phyloP scores from a whole-genome alignment of 768 basidiomycete genomes.

The Leucogyrophana mollusca region DNA sequence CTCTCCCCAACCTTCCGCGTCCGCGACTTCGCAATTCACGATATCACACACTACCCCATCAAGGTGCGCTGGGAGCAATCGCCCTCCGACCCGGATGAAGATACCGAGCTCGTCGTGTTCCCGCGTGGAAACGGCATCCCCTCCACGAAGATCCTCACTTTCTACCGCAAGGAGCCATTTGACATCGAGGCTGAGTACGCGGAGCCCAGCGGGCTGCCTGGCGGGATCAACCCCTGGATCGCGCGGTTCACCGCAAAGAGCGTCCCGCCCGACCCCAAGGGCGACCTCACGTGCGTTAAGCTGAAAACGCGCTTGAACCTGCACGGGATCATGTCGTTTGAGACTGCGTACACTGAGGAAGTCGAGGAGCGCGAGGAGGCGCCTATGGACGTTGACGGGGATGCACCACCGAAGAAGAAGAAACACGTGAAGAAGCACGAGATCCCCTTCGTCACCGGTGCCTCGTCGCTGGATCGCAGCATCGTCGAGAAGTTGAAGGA shows the following conservation, averaged over 20 bases:
- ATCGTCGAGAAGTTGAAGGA: slow-evolving; percentile 69
- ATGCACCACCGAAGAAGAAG: slow-evolving; percentile 78
- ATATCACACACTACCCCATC: slow-evolving; percentile 86
- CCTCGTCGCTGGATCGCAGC: slow-evolving; percentile 62
- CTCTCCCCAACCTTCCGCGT: slow-evolving; percentile 98
- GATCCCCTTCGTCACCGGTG: slow-evolving; percentile 66
- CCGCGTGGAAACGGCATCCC: slow-evolving; percentile 82
- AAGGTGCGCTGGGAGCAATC: slow-evolving; percentile 84
- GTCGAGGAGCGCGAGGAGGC: slow-evolving; percentile 74
- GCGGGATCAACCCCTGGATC: slow-evolving; percentile 82
- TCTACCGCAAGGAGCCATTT: slow-evolving; percentile 88
- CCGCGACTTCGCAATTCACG: slow-evolving; percentile 88
- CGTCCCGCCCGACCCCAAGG: slow-evolving; percentile 65
- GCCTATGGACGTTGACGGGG: slow-evolving; percentile 67
- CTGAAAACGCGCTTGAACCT: slow-evolving; percentile 87
- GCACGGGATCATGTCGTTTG: slow-evolving; percentile 86
- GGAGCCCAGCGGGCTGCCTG: slow-evolving; percentile 69
- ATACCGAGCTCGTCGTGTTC: slow-evolving; percentile 91
- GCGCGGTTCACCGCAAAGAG: slow-evolving; percentile 79
- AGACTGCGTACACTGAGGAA: slow-evolving; percentile 83
- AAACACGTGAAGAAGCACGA: slow-evolving; percentile 81
- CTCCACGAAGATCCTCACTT: slow-evolving; percentile 93
- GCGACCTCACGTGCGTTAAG: slow-evolving; percentile 81
- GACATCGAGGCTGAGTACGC: slow-evolving; percentile 86
- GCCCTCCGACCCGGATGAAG: slow-evolving; percentile 78